Percentiles rank a stretch among this genome's conserved stretches.
Evolutionary conservation across 768 basidiomycete species (phyloP).

Genomic region (Lactarius indigo): DNA sequence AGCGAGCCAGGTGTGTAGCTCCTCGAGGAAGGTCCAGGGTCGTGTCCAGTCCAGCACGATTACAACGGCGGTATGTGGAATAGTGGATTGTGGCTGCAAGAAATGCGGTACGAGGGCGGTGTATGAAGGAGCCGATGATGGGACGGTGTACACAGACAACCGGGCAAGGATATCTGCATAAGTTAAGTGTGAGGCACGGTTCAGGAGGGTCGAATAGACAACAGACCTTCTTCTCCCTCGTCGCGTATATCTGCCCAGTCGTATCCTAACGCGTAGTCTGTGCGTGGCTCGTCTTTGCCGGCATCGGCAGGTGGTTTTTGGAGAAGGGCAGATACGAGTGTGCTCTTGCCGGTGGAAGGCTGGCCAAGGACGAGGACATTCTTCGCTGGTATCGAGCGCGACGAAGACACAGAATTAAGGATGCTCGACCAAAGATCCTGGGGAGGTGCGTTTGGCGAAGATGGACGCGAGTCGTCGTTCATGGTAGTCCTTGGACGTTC

Average conservation of each 20-base stretch:
- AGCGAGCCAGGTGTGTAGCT: conserved; percentile 77
- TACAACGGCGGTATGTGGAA: conserved; percentile 73
- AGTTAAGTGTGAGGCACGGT: conserved; percentile 8
- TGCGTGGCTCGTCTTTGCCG: conserved; percentile 53
- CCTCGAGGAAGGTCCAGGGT: conserved; percentile 87
- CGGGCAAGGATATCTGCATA: conserved; percentile 79
- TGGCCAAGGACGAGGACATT: conserved; percentile 84
- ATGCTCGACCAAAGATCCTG: conserved; percentile 92
- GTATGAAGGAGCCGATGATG: conserved; percentile 70
- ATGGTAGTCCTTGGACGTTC: neutral
- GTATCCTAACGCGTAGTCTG: conserved; percentile 87
- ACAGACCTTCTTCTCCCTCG: conserved; percentile 89
- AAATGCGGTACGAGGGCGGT: conserved; percentile 73
- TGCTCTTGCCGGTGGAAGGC: conserved; percentile 74
- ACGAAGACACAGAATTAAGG: conserved; percentile 79
- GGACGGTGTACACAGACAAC: conserved; percentile 87
- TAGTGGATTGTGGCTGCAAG: conserved; percentile 61
- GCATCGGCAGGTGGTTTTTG: conserved; percentile 60
- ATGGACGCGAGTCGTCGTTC: conserved; percentile 46
- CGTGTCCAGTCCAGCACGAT: conserved; percentile 94
- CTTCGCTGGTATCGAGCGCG: conserved; percentile 80
- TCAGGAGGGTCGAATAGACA: neutral
- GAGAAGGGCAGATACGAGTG: conserved; percentile 65
- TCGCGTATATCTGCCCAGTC: conserved; percentile 89
- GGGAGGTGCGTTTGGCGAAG: conserved; percentile 70